Evolutionary conservation across 108 stramenopile genomes (phyloP), one percentile per base, ranked within the genome.

Genomic region (Pseudonitzschia multistriata): DNA sequence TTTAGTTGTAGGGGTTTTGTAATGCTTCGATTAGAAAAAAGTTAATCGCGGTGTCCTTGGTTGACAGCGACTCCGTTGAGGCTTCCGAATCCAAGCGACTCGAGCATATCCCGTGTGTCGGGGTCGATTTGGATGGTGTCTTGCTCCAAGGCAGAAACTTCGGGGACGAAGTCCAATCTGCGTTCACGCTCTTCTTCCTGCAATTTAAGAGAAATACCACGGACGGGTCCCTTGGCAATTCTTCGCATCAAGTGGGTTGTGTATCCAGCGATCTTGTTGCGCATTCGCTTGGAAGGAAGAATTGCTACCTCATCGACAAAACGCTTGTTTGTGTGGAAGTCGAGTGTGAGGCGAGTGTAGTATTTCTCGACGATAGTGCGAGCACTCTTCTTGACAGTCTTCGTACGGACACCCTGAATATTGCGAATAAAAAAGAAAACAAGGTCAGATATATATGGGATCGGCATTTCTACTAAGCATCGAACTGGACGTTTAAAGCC

Each of bases 251-350:
- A 83, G 78, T 99, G 98, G 57, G 97, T 99, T 67, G 96, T 96
- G 83, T 96, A 99, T 61, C 98, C 97, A 49, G 97, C 97, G 74
- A 99, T 98, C 92, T 99, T 99, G 91, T 99, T 99, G 66, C 99
- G 94, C 97, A 99, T 98, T 67, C 99, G 95, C 95, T 99, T 99
- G 68, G 97, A 98, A 42, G 99, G 99, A 56, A 96, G 77, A 80
- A 98, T 95, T 55, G 97, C 96, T 60, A 99, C 97, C 80, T 95
- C 95, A 79, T 97, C 97, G 63, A 93, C 76, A 55, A 99, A 87
- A 62, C 97, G 90, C 91, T 99, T 99, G 95, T 99, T 99, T 78
- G 96, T 97, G 93, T 99, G 98, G 92, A 99, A 99, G 83, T 99
- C 99, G 36, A 98, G 73, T 28, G 98, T 98, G 61, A 99, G 88